Evolutionary conservation across 768 basidiomycete genomes (phyloP).

Genomic region (Mycena maculata): DNA sequence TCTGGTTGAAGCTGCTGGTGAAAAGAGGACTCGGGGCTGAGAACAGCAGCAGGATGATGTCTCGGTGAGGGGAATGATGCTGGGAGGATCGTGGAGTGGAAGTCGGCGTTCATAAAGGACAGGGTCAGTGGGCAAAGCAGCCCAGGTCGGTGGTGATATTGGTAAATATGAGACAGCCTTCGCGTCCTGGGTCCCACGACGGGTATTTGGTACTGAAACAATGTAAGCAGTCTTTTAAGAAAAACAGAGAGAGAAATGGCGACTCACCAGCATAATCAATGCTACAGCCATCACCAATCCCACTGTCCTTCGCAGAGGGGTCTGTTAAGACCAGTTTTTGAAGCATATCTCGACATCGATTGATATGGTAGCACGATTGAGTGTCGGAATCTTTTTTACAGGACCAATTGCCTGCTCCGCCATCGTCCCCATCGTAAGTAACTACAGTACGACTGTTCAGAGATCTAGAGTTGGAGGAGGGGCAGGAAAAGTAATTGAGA

Average conservation of each 20-base stretch:
- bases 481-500: background rate
- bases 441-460: background rate
- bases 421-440: background rate
- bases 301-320: background rate
- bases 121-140: conserved; percentile 7
- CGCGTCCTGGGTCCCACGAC: background rate
- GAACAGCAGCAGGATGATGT: conserved; percentile 21
- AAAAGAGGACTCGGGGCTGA: background rate
- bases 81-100: background rate
- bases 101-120: background rate
- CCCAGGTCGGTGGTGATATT: conserved; percentile 21
- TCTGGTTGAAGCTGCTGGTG: background rate
- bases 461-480: background rate
- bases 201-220: background rate
- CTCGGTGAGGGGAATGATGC: background rate
- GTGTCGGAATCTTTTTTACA: background rate
- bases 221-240: background rate
- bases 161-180: conserved; percentile 23
- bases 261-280: conserved; percentile 11
- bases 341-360: background rate
- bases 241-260: background rate
- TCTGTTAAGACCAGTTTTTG: background rate
- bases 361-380: background rate
- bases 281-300: background rate
- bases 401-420: background rate